Conservation (phyloP, 352 stramenopile genomes). For the Sclerospora graminicola region DNA sequence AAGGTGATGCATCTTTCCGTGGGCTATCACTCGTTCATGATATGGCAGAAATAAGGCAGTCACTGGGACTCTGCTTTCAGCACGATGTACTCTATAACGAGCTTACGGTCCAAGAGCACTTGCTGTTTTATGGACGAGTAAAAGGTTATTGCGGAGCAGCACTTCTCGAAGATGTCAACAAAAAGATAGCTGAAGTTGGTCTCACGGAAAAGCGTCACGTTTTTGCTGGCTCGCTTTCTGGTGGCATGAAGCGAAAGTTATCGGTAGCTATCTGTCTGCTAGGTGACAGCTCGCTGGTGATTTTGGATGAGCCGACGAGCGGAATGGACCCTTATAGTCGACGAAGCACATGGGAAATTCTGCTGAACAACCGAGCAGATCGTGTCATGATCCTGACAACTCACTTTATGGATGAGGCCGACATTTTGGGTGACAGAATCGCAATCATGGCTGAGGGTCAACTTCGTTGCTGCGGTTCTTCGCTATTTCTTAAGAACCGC, state of each 20-base stretch:
- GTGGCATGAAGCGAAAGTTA: conserved; percentile 88
- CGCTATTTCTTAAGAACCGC: conserved; percentile 72
- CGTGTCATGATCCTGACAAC: conserved; percentile 85
- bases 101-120: conserved; percentile 64
- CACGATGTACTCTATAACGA: conserved; percentile 74
- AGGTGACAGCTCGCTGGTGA: conserved; percentile 73
- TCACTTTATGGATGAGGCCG: conserved; percentile 92
- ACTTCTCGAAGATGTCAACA: conserved; percentile 21
- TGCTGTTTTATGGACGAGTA: conserved; percentile 58
- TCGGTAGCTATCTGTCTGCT: conserved; percentile 85
- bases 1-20: conserved; percentile 50
- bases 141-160: conserved; percentile 37
- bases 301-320: conserved; percentile 87
- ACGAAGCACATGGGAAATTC: conserved; percentile 87
- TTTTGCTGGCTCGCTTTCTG: conserved; percentile 46
- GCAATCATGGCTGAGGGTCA: conserved; percentile 80
- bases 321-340: conserved; percentile 95
- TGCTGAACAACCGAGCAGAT: conserved; percentile 45
- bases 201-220: conserved; percentile 49
- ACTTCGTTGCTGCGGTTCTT: conserved; percentile 58
- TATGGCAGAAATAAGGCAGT: conserved; percentile 58
- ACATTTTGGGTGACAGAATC: conserved; percentile 77
- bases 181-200: conserved; percentile 51
- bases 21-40: conserved; percentile 67
- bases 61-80: conserved; percentile 74